These are phyloP conservation scores for Alternaria arborescens DNA, from an alignment of 2,329 filamentous ascomycete species.

Conservation along the genomic window DNA sequence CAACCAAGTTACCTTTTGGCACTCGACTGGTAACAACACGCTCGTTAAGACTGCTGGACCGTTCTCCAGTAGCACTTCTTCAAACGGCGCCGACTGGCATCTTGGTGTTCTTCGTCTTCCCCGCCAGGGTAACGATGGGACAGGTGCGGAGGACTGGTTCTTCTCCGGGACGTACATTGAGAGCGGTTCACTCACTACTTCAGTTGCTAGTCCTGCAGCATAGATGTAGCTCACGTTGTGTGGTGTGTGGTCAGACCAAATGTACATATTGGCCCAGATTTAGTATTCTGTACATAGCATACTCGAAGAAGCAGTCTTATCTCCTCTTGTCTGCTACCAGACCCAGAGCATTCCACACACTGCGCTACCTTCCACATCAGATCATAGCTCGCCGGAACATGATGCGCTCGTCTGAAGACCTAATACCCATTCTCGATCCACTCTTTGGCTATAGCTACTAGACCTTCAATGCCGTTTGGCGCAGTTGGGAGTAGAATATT, in stretches of 20 bases:
- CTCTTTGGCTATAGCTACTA: background rate
- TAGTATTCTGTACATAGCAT: slow-evolving; percentile 1
- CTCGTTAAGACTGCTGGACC: slow-evolving; percentile 68
- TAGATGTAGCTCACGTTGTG: background rate
- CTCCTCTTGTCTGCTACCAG: background rate
- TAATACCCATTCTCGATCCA: background rate
- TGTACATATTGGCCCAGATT: background rate
- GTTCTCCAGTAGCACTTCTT: slow-evolving; percentile 67
- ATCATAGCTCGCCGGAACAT: background rate
- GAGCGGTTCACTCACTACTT: slow-evolving; percentile 57
- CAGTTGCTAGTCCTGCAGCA: slow-evolving; percentile 37
- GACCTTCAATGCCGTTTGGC: background rate
- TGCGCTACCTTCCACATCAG: background rate
- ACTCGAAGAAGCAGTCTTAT: background rate
- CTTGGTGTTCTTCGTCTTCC: slow-evolving; percentile 73
- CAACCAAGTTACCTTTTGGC: slow-evolving; percentile 72
- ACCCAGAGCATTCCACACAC: background rate
- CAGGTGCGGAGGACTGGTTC: slow-evolving; percentile 70
- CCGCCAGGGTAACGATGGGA: slow-evolving; percentile 62
- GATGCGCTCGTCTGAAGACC: background rate
- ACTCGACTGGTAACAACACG: slow-evolving; percentile 68
- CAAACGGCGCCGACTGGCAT: slow-evolving; percentile 77
- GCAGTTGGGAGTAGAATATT: no score
- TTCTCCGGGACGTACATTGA: slow-evolving; percentile 78
- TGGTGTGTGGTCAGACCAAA: background rate